Base-by-base conservation (phyloP, 2,329 filamentous ascomycete genomes). In the Alternaria solani region DNA sequence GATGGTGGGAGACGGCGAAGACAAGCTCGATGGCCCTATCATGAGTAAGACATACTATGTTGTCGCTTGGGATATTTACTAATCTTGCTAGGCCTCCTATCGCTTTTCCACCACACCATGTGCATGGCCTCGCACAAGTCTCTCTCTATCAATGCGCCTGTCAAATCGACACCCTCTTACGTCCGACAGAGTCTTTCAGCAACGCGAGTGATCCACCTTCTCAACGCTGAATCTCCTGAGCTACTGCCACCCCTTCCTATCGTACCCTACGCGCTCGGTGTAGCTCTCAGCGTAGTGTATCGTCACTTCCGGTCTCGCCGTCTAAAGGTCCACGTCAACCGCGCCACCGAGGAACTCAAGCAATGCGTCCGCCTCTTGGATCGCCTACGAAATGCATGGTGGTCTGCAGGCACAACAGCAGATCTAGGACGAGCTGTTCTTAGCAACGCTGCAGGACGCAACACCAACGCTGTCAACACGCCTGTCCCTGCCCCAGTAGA, bases 91-190 rank as follows among this genome's bases (percentile, higher is more conserved):
- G 82, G 80, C 14, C 78, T 86, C 6, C 73, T 87, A 7, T 86
- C 87, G 57, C 72, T 87, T 2, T 86, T 84, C 70, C 87, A 87
- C 59, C 83, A 87, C 66, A 81, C 83, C 23, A 83, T 86, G 52
- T 84, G 83, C 36, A 86, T 88, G 67, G 77, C 86, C 2, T 86
- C 85, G 3, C 85, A 86, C 70, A 84, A 85, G 42, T 83, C 83
- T 2, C 73, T 79, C 26, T 77, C 77, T 6, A 78, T 80, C 60
- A 72, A 80, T 56, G 79, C 75, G 32, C 80, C 78, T 14, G 81
- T 84, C 43, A 79, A 81, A 34, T 81, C 81, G 3, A 83, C 81
- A 5, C 75, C 82, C 5, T 86, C 84, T 1, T 83, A 84, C 48
- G 79, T 85, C 16, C 83, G 86, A 14, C 85, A 86, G 67, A 83